Evolutionary conservation across 805 yeast species (phyloP).

Genomic region (Pachysolen tannophilus): DNA sequence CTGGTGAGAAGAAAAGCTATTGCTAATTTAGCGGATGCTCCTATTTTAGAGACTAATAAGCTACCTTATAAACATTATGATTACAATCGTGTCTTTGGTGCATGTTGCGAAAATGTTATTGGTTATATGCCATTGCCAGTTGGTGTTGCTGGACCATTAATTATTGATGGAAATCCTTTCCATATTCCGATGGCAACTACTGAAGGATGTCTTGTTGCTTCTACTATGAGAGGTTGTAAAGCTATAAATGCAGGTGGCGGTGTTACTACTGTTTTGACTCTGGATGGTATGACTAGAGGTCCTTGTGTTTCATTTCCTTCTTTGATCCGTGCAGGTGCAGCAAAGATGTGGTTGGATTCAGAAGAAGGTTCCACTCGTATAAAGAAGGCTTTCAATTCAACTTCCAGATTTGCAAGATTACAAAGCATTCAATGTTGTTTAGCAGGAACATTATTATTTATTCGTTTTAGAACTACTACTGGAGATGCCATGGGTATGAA

Average conservation of each 20-base stretch:
- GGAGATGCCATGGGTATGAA: constrained; percentile 99
- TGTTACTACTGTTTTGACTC: constrained; percentile 81
- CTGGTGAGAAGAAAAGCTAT: constrained; percentile 88
- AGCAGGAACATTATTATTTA: constrained; percentile 84
- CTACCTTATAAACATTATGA: constrained; percentile 82
- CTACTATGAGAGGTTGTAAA: constrained; percentile 98
- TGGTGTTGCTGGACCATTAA: constrained; percentile 95
- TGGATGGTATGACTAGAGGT: constrained; percentile 99
- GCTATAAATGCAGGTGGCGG: constrained; percentile 98
- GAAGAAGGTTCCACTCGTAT: constrained; percentile 82
- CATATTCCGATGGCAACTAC: constrained; percentile 99
- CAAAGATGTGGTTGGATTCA: constrained; percentile 92
- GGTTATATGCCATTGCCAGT: constrained; percentile 96
- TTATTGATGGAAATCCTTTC: constrained; percentile 80
- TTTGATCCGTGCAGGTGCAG: constrained; percentile 83
- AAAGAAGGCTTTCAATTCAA: constrained; percentile 88
- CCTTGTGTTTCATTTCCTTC: constrained; percentile 91
- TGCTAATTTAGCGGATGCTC: constrained; percentile 73
- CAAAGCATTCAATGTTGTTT: constrained; percentile 87
- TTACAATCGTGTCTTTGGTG: constrained; percentile 94
- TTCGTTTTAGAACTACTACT: constrained; percentile 95
- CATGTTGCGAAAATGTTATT: constrained; percentile 97
- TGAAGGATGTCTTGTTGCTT: constrained; percentile 97
- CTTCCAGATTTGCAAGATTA: constrained; percentile 94
- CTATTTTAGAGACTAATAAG: constrained; percentile 60